A percentile compares a stretch with the other conserved stretches of the same genome.
Evolutionary conservation across 169 alveolate genomes (phyloP).

Genomic region (Plasmodium blacklocki): DNA sequence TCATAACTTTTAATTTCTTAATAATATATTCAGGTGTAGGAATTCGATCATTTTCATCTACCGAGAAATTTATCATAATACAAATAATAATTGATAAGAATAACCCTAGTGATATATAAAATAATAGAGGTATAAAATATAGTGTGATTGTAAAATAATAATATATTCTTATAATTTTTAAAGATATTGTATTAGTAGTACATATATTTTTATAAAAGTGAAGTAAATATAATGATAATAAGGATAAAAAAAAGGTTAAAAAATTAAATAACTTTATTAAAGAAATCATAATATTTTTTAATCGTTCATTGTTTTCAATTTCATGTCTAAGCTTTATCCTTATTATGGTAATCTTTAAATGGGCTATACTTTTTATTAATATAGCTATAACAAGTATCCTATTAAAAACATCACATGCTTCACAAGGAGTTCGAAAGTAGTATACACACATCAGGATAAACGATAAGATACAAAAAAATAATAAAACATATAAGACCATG

Average conservation of each 20-base stretch:
- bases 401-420: constrained; percentile 40
- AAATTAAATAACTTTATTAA: constrained; percentile 34
- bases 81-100: constrained; percentile 59
- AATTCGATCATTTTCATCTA: constrained; percentile 52
- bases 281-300: constrained; percentile 5
- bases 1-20: constrained; percentile 74
- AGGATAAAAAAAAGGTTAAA: constrained; percentile 19
- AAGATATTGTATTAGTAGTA: constrained; percentile 20
- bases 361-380: constrained; percentile 25
- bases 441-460: constrained; percentile 7
- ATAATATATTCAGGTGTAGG: constrained; percentile 72
- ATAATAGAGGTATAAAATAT: constrained; percentile 49
- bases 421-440: constrained; percentile 28
- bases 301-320: constrained; percentile 29
- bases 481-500: constrained; percentile 7
- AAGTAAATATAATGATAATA: constrained; percentile 34
- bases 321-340: constrained; percentile 24
- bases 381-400: constrained; percentile 31
- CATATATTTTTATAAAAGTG: constrained; percentile 58
- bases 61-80: constrained; percentile 46
- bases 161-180: constrained; percentile 30
- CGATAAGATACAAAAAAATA: constrained; percentile 4
- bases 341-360: constrained; percentile 11
- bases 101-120: constrained; percentile 51
- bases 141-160: constrained; percentile 45